These are phyloP conservation scores for Austroboletus niveus DNA, from an alignment of 1,284 basidiomycete genomes.

Conservation along the genomic window DNA sequence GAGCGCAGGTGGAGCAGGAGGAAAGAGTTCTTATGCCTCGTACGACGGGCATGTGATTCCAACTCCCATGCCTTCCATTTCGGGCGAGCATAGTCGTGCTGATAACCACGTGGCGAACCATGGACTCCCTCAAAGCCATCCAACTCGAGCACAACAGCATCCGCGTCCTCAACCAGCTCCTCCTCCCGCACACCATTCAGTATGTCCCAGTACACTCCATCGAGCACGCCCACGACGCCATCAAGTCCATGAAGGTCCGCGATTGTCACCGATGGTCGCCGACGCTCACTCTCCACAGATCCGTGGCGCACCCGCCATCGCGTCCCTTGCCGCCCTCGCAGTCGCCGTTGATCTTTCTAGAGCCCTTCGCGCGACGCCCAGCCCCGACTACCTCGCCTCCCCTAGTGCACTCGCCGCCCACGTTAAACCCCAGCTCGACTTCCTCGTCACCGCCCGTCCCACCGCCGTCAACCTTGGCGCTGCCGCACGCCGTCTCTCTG, in stretches of 20 bases:
- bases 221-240: conserved; percentile 85
- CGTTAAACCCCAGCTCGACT: conserved; percentile 60
- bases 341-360: conserved; percentile 62
- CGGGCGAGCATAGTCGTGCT: conserved; percentile 4
- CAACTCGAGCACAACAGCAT: conserved; percentile 58
- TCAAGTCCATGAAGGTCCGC: conserved; percentile 85
- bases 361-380: conserved; percentile 42
- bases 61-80: conserved; percentile 15
- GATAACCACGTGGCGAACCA: conserved; percentile 15
- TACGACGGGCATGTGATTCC: conserved; percentile 39
- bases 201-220: conserved; percentile 71
- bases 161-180: conserved; percentile 83
- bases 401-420: conserved; percentile 48
- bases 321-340: conserved; percentile 81
- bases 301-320: conserved; percentile 92
- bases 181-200: conserved; percentile 77
- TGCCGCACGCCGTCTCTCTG: conserved; percentile 70
- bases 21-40: neutral
- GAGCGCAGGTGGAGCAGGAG: conserved; percentile 3
- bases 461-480: conserved; percentile 92
- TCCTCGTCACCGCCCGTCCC: conserved; percentile 83
- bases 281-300: conserved; percentile 48
- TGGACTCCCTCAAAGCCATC: conserved; percentile 56
- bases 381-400: conserved; percentile 51
- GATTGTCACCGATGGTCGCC: conserved; percentile 33